phyloP scores from a whole-genome alignment of 1,284 basidiomycete species.

The Puccinia hordei region DNA sequence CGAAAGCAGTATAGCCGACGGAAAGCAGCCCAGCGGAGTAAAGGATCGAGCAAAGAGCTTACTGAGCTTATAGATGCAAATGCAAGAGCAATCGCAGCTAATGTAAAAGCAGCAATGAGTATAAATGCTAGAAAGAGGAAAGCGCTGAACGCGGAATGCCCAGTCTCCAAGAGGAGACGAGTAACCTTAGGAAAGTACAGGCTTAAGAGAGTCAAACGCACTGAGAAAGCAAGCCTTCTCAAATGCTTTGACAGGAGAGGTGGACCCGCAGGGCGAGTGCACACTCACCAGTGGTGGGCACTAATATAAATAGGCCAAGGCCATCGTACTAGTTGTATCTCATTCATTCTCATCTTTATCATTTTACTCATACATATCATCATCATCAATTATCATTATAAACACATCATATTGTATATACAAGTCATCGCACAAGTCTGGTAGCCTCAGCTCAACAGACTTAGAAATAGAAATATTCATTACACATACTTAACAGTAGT shows the following conservation, averaged over 20 bases:
- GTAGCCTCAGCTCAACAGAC: too few species aligned
- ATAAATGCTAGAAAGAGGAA: slow-evolving; percentile 15
- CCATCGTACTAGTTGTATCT: background rate
- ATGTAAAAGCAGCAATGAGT: background rate
- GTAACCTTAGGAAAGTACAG: slow-evolving; percentile 2
- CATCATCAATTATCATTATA: too few species aligned
- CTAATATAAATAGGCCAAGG: slow-evolving; percentile 8
- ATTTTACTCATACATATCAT: too few species aligned
- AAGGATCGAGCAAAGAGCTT: too few species aligned
- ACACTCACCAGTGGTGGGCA: slow-evolving; percentile 15
- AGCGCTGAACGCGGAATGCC: background rate
- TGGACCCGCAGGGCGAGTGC: background rate
- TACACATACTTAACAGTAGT: too few species aligned
- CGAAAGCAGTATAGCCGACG: background rate
- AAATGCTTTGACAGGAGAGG: slow-evolving; percentile 13
- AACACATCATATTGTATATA: too few species aligned
- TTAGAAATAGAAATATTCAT: too few species aligned
- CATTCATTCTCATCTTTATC: background rate
- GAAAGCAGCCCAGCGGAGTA: background rate
- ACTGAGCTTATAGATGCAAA: too few species aligned
- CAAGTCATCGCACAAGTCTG: too few species aligned
- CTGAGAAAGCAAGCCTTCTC: too few species aligned
- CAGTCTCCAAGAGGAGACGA: background rate
- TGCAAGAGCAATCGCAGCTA: background rate
- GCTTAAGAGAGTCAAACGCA: background rate